A percentile compares a stretch with the other conserved stretches of the same genome.
Evolutionary conservation across 2,329 filamentous ascomycete genomes (phyloP).

Genomic region (Grosmannia clavigera): DNA sequence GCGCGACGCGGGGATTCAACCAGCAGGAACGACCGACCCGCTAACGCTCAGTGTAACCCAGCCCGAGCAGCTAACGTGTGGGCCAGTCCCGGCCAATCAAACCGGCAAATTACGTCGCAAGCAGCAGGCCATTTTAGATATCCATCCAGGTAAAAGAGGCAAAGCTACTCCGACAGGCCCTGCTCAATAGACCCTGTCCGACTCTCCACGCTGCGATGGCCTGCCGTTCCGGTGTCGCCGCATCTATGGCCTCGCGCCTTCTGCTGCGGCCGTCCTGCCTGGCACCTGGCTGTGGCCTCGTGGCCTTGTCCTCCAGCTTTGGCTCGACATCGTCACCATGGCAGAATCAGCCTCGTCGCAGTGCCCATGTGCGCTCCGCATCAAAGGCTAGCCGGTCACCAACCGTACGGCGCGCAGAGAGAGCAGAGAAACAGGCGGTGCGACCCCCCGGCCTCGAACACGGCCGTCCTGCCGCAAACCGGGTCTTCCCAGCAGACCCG

Average conservation of each 20-base stretch:
- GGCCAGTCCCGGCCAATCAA: background rate
- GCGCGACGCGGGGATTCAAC: background rate
- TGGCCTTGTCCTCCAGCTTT: background rate
- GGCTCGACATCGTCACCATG: background rate
- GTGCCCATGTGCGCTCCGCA: background rate
- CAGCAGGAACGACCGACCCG: background rate
- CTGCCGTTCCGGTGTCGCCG: background rate
- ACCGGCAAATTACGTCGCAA: background rate
- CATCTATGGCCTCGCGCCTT: background rate
- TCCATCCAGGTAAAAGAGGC: background rate
- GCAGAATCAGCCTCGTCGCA: background rate
- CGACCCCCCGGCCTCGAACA: background rate
- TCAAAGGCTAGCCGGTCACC: background rate
- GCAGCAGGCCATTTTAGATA: background rate
- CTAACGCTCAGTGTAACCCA: background rate
- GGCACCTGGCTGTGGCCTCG: background rate
- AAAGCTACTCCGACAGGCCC: background rate
- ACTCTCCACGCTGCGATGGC: background rate
- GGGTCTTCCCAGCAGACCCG: constrained; percentile 1
- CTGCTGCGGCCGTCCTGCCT: background rate
- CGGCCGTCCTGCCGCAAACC: background rate
- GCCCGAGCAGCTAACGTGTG: background rate
- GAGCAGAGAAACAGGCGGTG: background rate
- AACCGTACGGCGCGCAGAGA: background rate
- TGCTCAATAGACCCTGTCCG: background rate